Conservation (phyloP, 768 basidiomycete species). For the Russula olivacea region DNA sequence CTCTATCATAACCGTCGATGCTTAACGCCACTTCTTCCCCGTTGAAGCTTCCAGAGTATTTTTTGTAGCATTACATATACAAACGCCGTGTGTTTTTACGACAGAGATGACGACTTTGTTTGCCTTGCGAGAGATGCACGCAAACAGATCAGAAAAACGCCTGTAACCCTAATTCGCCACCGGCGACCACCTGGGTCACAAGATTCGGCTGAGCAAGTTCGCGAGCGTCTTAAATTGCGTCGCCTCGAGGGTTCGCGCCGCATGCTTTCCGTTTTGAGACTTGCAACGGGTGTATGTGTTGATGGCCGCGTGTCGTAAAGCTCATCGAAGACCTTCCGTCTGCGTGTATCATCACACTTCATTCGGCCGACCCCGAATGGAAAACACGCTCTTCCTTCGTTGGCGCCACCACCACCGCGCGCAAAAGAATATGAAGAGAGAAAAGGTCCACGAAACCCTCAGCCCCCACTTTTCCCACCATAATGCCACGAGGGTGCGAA, state of each 20-base stretch:
- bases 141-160: conserved; percentile 11
- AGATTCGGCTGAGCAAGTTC: neutral
- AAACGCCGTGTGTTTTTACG: conserved; percentile 18
- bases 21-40: conserved; percentile 16
- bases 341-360: conserved; percentile 16
- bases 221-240: neutral
- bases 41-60: conserved; percentile 72
- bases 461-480: conserved; percentile 60
- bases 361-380: conserved; percentile 13
- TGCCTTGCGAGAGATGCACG: conserved; percentile 16
- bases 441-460: conserved; percentile 14
- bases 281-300: conserved; percentile 5
- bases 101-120: conserved; percentile 19
- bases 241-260: neutral
- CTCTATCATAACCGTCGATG: neutral
- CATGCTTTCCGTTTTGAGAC: conserved; percentile 1
- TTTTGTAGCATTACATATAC: conserved; percentile 38
- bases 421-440: conserved; percentile 32
- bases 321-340: conserved; percentile 9
- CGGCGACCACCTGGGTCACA: conserved; percentile 1
- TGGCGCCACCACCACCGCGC: conserved; percentile 19
- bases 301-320: conserved; percentile 11
- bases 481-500: conserved; percentile 52
- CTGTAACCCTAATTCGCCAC: conserved; percentile 9
- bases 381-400: conserved; percentile 21